Conservation (phyloP, 805 yeast genomes). For the Candida gorgasii region DNA sequence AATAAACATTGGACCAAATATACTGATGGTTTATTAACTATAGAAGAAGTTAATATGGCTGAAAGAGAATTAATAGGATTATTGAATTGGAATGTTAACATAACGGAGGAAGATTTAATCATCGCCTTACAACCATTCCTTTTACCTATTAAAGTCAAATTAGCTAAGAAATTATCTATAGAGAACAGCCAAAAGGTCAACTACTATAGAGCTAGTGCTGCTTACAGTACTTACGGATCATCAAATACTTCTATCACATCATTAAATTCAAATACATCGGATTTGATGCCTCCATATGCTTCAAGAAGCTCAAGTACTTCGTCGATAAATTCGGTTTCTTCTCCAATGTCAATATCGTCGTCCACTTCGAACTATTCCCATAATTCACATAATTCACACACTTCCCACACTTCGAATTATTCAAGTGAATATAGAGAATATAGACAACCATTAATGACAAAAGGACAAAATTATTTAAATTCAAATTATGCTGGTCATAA, state of each 20-base stretch:
- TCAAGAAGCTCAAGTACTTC: conserved; percentile 14
- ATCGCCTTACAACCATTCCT: conserved; percentile 74
- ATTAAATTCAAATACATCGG: neutral
- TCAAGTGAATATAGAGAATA: conserved; percentile 7
- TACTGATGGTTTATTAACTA: conserved; percentile 78
- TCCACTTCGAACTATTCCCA: conserved; percentile 15
- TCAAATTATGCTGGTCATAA: conserved; percentile 8
- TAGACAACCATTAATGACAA: conserved; percentile 13
- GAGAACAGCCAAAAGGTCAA: conserved; percentile 29
- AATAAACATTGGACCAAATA: conserved; percentile 96
- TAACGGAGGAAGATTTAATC: conserved; percentile 69
- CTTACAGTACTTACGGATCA: conserved; percentile 1
- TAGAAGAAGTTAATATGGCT: conserved; percentile 83
- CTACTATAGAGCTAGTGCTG: conserved; percentile 28
- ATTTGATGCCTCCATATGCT: conserved; percentile 5
- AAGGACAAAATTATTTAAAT: conserved; percentile 9
- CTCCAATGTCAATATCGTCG: conserved; percentile 16
- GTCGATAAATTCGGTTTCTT: conserved; percentile 13
- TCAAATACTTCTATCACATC: conserved; percentile 5
- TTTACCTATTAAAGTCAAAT: conserved; percentile 63
- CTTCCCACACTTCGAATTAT: conserved; percentile 7
- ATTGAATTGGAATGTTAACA: conserved; percentile 81
- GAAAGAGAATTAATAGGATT: conserved; percentile 84
- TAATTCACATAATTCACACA: conserved; percentile 13
- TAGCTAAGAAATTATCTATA: conserved; percentile 27